phyloP scores from a whole-genome alignment of 1,139 yeast species.

The Geotrichum europaeum region DNA sequence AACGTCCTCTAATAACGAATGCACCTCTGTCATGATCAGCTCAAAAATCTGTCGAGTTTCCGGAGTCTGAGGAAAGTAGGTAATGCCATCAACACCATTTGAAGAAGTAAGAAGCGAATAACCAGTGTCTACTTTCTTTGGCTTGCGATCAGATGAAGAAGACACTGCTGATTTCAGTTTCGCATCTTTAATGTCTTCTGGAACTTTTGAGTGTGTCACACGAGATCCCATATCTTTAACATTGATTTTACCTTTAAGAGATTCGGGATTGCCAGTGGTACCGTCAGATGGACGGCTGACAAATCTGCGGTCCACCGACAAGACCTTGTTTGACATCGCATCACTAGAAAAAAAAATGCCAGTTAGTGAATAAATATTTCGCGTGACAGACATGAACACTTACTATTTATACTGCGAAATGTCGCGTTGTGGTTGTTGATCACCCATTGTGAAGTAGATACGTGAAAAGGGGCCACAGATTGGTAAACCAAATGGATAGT shows the following conservation, averaged over 20 bases:
- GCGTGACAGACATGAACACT: background rate
- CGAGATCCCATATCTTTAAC: constrained; percentile 66
- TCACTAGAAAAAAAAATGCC: constrained; percentile 22
- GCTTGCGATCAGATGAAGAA: background rate
- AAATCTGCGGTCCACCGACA: constrained; percentile 50
- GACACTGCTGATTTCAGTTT: constrained; percentile 13
- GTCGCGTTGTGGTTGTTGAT: constrained; percentile 18
- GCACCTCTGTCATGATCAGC: constrained; percentile 46
- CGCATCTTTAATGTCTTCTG: constrained; percentile 16
- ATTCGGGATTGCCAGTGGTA: constrained; percentile 57
- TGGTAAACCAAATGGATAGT: background rate
- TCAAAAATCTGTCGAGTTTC: constrained; percentile 44
- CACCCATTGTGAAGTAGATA: constrained; percentile 19
- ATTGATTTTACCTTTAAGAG: constrained; percentile 61
- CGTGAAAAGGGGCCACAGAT: background rate
- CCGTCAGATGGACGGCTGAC: constrained; percentile 42
- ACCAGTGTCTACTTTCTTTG: constrained; percentile 1
- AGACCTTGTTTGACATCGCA: constrained; percentile 64
- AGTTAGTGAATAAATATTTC: constrained; percentile 1
- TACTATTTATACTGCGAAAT: constrained; percentile 30
- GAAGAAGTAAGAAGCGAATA: background rate
- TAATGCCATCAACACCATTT: constrained; percentile 36
- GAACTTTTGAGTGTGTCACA: constrained; percentile 30
- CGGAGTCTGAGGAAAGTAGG: constrained; percentile 48
- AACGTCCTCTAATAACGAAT: constrained; percentile 47